These are phyloP conservation scores for Penicillium expansum DNA, from an alignment of 2,329 filamentous ascomycete species.

Conservation along the genomic window DNA sequence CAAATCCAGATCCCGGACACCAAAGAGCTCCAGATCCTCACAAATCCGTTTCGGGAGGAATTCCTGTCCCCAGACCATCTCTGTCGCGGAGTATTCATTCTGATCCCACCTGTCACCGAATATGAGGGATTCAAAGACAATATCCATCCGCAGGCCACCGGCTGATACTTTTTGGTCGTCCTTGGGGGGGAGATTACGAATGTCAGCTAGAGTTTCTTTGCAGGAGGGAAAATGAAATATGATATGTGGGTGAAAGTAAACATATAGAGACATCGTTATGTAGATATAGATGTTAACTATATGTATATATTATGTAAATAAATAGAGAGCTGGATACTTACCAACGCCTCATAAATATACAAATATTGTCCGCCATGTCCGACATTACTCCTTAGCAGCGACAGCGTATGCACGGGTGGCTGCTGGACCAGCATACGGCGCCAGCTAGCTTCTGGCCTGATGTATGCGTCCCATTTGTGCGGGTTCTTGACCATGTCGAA, in stretches of 20 bases:
- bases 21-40: not conserved
- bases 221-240: not conserved
- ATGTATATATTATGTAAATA: not conserved
- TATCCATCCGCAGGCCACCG: constrained; percentile 1
- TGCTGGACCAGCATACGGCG: constrained; percentile 7
- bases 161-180: not conserved
- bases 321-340: not conserved
- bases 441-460: constrained; percentile 5
- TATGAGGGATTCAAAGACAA: not conserved
- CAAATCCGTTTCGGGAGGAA: not conserved
- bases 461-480: not conserved
- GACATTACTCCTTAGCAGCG: not conserved
- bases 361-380: constrained; percentile 1
- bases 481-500: not conserved
- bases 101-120: constrained; percentile 1
- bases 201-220: not conserved
- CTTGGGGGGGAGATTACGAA: not conserved
- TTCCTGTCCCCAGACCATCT: not conserved
- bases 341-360: constrained; percentile 1
- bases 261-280: not conserved
- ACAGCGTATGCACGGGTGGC: not conserved
- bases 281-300: not conserved
- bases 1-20: not conserved
- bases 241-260: not conserved
- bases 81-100: not conserved